A percentile compares a stretch with the other conserved stretches of the same genome.
phyloP scores from a whole-genome alignment of 2,329 filamentous ascomycete species.

The Exutisphaerella laricina region DNA sequence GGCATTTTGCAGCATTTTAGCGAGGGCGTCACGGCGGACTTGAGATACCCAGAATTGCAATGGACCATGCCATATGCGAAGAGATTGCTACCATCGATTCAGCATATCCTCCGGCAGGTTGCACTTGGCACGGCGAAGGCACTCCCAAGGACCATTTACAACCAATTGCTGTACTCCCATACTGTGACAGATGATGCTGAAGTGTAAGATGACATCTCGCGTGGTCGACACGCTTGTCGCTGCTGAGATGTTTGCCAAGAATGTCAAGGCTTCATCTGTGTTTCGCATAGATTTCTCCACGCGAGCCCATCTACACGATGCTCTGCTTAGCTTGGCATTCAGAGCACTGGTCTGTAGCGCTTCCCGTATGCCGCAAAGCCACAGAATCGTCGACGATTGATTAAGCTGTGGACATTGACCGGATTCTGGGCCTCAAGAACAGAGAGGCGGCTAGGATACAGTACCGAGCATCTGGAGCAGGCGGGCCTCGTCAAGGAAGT shows the following conservation, averaged over 20 bases:
- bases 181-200: not conserved
- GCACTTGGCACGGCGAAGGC: not conserved
- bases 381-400: constrained; percentile 6
- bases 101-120: no score
- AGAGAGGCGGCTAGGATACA: not conserved
- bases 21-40: constrained; percentile 14
- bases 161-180: constrained; percentile 6
- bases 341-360: not conserved
- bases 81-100: no score
- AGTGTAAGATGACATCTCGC: not conserved
- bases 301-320: constrained; percentile 19
- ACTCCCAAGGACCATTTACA: not conserved
- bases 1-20: constrained; percentile 29
- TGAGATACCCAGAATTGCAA: constrained; percentile 9
- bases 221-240: no score
- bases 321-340: constrained; percentile 10
- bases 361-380: constrained; percentile 2
- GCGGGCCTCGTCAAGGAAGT: not conserved
- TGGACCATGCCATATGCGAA: no score
- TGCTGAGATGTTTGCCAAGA: no score
- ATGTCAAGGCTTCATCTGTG: constrained; percentile 6
- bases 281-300: constrained; percentile 17
- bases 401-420: not conserved
- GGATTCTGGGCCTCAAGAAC: not conserved
- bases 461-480: not conserved